Evolutionary conservation across 345 rosid species (phyloP).

Genomic region (Sonneratia alba): DNA sequence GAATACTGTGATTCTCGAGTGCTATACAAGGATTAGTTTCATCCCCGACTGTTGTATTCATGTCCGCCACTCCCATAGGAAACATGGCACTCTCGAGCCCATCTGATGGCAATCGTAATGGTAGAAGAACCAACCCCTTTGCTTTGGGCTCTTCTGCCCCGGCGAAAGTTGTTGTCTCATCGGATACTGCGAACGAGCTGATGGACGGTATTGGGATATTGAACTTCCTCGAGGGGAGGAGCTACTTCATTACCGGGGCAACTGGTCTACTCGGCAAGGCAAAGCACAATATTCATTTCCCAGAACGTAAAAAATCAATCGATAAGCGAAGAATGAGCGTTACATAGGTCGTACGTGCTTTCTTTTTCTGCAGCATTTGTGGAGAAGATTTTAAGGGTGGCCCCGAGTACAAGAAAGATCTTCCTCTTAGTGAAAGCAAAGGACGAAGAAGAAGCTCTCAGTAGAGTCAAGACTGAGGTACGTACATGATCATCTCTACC

Average conservation of each 20-base stretch:
- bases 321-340: not conserved
- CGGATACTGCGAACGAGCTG: not conserved
- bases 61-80: not conserved
- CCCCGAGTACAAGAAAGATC: slow-evolving; percentile 9
- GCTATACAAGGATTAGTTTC: not conserved
- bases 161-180: not conserved
- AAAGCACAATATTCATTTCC: too few species aligned
- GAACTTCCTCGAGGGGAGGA: slow-evolving; percentile 4
- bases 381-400: slow-evolving; percentile 12
- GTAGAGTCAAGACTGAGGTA: slow-evolving; percentile 10
- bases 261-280: slow-evolving; percentile 14
- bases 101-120: not conserved
- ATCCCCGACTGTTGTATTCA: not conserved
- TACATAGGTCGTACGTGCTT: too few species aligned
- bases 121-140: not conserved
- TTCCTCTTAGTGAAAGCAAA: slow-evolving; percentile 12
- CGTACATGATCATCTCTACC: not conserved
- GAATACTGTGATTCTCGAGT: too few species aligned
- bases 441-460: slow-evolving; percentile 6
- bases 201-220: slow-evolving; percentile 5
- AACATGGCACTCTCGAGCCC: not conserved
- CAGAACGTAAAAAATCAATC: not conserved
- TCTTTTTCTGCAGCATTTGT: slow-evolving; percentile 1
- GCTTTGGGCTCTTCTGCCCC: not conserved
- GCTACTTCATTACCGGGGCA: slow-evolving; percentile 10